Conservation (phyloP, 208 protist genomes). For the Trypanosoma grayi region DNA sequence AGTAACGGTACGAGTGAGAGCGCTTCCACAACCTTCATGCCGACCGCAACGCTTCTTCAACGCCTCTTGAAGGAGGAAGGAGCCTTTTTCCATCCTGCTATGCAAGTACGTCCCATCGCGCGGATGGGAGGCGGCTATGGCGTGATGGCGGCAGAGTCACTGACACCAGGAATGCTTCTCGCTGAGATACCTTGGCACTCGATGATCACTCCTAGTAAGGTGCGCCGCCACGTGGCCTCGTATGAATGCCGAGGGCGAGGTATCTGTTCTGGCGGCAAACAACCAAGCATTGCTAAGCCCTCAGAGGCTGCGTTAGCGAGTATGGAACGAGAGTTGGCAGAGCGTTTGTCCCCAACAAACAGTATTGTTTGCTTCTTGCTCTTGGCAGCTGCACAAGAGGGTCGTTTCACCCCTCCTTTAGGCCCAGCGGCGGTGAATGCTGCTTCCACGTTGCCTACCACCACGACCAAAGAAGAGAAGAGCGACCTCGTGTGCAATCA, state of each 20-base stretch:
- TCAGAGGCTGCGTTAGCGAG: constrained; percentile 12
- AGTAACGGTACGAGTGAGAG: too few relatives aligned
- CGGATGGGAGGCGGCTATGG: constrained; percentile 87
- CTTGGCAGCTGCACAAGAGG: constrained; percentile 49
- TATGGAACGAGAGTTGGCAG: constrained; percentile 36
- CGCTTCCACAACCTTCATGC: too few relatives aligned
- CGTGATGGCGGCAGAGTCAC: constrained; percentile 35
- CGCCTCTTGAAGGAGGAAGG: constrained; percentile 66
- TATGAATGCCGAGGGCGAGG: constrained; percentile 1
- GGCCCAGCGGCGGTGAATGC: background rate
- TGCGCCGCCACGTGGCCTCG: constrained; percentile 52
- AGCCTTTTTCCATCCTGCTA: constrained; percentile 34
- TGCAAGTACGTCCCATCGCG: constrained; percentile 47
- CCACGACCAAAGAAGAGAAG: background rate
- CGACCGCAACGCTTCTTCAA: constrained; percentile 34
- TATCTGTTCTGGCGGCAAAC: constrained; percentile 4
- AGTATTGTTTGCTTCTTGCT: constrained; percentile 75
- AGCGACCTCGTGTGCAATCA: constrained; percentile 44
- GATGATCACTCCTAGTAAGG: constrained; percentile 78
- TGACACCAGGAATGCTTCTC: constrained; percentile 39
- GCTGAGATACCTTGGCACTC: constrained; percentile 49
- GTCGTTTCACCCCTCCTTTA: constrained; percentile 23
- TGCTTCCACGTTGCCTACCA: background rate
- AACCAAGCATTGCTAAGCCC: background rate
- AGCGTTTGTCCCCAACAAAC: constrained; percentile 45